Conservation (phyloP, 495 filamentous ascomycete species). For the Hyphodiscus hymeniophilus region DNA sequence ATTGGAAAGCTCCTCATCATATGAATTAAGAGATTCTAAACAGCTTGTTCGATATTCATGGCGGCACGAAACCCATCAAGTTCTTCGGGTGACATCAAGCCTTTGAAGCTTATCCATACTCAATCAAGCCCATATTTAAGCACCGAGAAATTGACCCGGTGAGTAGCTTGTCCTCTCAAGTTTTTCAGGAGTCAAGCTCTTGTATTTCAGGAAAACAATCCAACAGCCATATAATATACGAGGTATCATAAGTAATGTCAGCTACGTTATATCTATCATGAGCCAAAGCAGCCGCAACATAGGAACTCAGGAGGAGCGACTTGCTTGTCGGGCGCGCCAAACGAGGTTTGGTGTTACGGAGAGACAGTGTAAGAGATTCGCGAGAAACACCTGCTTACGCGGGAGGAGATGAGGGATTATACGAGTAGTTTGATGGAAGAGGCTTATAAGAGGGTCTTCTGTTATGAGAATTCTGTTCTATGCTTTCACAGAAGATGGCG, state of each 20-base stretch:
- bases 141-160: conserved; percentile 6
- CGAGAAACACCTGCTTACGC: conserved; percentile 43
- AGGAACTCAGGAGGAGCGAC: conserved; percentile 27
- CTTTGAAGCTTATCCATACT: not conserved
- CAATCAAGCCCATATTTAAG: conserved; percentile 8
- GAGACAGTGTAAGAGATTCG: conserved; percentile 46
- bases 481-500: conserved; percentile 42
- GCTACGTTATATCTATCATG: conserved; percentile 13
- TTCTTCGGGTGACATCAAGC: not conserved
- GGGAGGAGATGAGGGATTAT: conserved; percentile 45
- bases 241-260: conserved; percentile 10
- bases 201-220: conserved; percentile 1
- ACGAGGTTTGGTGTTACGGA: conserved; percentile 55
- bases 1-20: conserved; percentile 9
- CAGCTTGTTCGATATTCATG: not conserved
- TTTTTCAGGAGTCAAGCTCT: conserved; percentile 2
- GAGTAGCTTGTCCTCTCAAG: conserved; percentile 7
- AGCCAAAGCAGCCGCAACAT: conserved; percentile 35
- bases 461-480: conserved; percentile 50
- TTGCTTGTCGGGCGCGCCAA: conserved; percentile 34
- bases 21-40: conserved; percentile 6
- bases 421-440: conserved; percentile 41
- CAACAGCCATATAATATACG: conserved; percentile 6
- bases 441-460: conserved; percentile 44
- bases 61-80: not conserved